phyloP scores from a whole-genome alignment of 1,284 basidiomycete genomes.

The Puccinia coronata region DNA sequence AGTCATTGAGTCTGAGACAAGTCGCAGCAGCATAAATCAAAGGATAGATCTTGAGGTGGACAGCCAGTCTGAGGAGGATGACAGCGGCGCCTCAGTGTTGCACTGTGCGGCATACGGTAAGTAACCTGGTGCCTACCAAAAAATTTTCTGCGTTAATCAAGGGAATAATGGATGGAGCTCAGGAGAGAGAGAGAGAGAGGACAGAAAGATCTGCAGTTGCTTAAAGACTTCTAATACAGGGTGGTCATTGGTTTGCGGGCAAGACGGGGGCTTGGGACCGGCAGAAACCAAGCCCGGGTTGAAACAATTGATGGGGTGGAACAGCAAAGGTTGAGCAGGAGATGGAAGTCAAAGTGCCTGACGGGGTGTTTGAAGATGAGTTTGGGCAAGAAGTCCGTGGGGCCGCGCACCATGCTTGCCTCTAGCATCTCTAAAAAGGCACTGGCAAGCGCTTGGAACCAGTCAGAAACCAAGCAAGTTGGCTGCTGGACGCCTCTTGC shows the following conservation, averaged over 20 bases:
- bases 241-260: conserved; percentile 37
- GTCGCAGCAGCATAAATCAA: no score
- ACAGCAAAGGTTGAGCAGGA: conserved; percentile 24
- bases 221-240: conserved; percentile 38
- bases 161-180: neutral
- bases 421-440: conserved; percentile 29
- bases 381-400: conserved; percentile 3
- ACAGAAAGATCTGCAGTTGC: conserved; percentile 20
- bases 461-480: conserved; percentile 25
- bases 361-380: conserved; percentile 37
- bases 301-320: conserved; percentile 29
- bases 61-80: no score
- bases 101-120: no score
- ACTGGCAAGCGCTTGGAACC: conserved; percentile 38
- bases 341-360: conserved; percentile 43
- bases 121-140: conserved; percentile 63
- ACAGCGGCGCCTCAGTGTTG: no score
- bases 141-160: neutral
- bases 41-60: no score
- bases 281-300: neutral
- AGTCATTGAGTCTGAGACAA: no score
- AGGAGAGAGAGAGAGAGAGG: no score
- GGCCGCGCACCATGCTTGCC: conserved; percentile 8
- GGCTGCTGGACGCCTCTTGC: conserved; percentile 1
- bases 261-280: neutral